Conservation (phyloP, 345 rosid genomes). For the Eucalyptus marginata region DNA sequence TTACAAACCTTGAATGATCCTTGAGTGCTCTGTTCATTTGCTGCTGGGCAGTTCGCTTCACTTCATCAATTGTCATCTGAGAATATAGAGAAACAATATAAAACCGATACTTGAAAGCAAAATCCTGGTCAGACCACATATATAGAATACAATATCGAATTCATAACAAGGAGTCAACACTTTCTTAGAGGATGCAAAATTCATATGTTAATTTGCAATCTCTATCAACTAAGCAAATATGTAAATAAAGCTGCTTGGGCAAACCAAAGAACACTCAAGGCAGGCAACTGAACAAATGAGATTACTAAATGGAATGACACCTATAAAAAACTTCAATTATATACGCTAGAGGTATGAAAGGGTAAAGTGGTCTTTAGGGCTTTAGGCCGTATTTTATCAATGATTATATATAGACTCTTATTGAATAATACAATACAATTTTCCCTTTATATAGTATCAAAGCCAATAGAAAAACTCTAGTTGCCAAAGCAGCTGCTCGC, state of each 20-base stretch:
- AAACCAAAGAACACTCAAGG: background rate
- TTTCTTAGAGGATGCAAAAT: background rate
- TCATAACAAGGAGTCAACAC: background rate
- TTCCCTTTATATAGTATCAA: background rate
- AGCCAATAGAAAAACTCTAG: background rate
- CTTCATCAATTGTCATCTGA: slow-evolving; percentile 94
- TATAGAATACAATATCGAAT: background rate
- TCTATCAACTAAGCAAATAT: background rate
- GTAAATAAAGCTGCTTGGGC: background rate
- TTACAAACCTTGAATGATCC: slow-evolving; percentile 72
- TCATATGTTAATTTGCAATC: background rate
- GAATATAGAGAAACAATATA: background rate
- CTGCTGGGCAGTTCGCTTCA: slow-evolving; percentile 91
- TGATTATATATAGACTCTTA: background rate
- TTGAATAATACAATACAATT: background rate
- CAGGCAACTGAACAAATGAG: background rate
- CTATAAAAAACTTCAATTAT: background rate
- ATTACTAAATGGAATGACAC: background rate
- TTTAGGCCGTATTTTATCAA: too few species aligned
- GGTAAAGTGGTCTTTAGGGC: background rate
- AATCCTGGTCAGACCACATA: background rate
- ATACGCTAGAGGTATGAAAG: background rate
- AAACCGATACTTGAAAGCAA: background rate
- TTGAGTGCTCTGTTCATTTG: slow-evolving; percentile 85
- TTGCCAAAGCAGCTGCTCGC: background rate